Percentiles rank a stretch among this genome's conserved stretches.
Evolutionary conservation across 441 rosid species (phyloP).

Genomic region (Pelargonium myrrhifolium): DNA sequence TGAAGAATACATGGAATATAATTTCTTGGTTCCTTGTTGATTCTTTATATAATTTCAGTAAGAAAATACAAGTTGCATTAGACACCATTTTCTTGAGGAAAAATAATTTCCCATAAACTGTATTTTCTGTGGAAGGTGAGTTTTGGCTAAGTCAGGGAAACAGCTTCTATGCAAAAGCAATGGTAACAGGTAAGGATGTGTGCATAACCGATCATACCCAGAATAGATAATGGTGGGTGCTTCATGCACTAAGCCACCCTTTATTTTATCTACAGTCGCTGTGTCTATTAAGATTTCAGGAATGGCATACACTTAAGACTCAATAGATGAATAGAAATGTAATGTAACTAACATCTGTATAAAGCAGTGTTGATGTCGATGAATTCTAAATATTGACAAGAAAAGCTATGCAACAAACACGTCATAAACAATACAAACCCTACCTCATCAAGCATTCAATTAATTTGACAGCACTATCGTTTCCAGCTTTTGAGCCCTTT

Average conservation of each 20-base stretch:
- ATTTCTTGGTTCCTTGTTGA: too few species aligned
- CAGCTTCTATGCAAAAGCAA: too few species aligned
- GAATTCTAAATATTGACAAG: background rate
- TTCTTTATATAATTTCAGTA: background rate
- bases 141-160: too few species aligned
- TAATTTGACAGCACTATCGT: conserved; percentile 50
- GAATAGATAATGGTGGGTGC: too few species aligned
- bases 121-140: background rate
- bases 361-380: background rate
- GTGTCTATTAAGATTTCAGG: too few species aligned
- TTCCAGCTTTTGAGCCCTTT: conserved; percentile 34
- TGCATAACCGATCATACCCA: too few species aligned
- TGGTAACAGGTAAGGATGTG: too few species aligned
- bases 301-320: too few species aligned
- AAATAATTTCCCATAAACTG: background rate
- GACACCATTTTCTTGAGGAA: background rate
- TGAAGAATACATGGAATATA: too few species aligned
- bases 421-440: conserved; percentile 8
- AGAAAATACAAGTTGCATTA: background rate
- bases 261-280: too few species aligned
- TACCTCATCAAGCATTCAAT: conserved; percentile 67
- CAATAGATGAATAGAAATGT: too few species aligned
- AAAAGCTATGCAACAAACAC: background rate
- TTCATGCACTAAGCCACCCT: too few species aligned
- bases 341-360: background rate